Conservation (phyloP, 768 basidiomycete species). For the Kwoniella bestiolae region DNA sequence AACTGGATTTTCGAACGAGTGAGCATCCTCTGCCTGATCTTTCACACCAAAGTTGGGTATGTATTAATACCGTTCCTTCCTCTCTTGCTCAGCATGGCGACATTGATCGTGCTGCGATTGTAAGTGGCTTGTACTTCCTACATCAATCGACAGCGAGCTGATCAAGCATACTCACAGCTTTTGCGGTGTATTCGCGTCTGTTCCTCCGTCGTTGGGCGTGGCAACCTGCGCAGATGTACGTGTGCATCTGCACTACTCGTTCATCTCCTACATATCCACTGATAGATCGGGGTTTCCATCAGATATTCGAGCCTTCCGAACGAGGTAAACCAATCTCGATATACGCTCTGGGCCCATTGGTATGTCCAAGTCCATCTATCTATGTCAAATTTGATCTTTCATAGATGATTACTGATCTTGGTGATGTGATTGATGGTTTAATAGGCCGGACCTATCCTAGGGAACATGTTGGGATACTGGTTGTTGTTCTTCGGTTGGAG, state of each 20-base stretch:
- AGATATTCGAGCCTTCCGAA: conserved; percentile 41
- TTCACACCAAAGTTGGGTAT: no score
- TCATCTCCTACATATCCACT: background rate
- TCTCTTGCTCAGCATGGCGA: conserved; percentile 31
- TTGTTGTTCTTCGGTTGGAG: conserved; percentile 45
- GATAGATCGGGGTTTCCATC: background rate
- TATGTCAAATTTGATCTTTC: no score
- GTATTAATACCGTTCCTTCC: no score
- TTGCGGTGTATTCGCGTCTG: conserved; percentile 45
- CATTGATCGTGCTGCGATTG: conserved; percentile 46
- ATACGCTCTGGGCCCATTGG: conserved; percentile 52
- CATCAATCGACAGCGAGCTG: background rate
- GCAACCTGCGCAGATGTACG: conserved; percentile 51
- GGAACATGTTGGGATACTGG: conserved; percentile 52
- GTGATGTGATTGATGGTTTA: background rate
- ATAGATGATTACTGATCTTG: background rate
- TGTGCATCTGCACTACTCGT: background rate
- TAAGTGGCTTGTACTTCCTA: conserved; percentile 9
- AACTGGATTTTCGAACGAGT: conserved; percentile 43
- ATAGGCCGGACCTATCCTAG: conserved; percentile 46
- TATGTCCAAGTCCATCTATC: background rate
- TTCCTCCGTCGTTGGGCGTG: conserved; percentile 49
- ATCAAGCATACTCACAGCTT: conserved; percentile 24
- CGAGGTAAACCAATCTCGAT: conserved; percentile 46
- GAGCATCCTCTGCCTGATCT: no score